Percentiles rank a stretch among this genome's conserved stretches.
These are phyloP conservation scores for Lactuca saligna DNA, from an alignment of 129 eudicot genomes.

Conservation along the genomic window DNA sequence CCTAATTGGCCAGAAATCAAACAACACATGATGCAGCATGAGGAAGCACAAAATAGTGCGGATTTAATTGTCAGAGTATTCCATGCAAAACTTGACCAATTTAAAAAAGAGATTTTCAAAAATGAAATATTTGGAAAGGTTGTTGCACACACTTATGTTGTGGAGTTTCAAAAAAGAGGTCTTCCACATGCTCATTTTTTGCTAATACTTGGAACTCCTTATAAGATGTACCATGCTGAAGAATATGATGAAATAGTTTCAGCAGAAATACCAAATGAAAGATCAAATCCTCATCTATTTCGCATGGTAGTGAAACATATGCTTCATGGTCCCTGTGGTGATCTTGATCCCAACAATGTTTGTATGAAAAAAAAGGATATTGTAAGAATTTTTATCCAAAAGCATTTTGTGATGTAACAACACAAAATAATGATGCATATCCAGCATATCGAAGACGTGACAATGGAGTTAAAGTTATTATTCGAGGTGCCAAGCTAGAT, in stretches of 20 bases:
- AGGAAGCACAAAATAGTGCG: no score
- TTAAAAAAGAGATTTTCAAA: no score
- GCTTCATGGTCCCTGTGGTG: conserved; percentile 6
- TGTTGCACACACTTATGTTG: neutral
- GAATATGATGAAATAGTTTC: conserved; percentile 1
- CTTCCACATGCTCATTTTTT: neutral
- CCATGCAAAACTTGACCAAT: no score
- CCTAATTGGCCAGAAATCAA: no score
- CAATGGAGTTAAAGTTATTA: neutral
- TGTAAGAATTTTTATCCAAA: conserved; percentile 14
- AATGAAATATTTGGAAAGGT: neutral
- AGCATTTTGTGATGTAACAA: conserved; percentile 3
- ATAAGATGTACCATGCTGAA: neutral
- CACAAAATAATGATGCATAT: conserved; percentile 15
- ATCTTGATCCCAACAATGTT: neutral
- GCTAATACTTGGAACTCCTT: neutral
- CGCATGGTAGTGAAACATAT: conserved; percentile 21
- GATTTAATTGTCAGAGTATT: no score
- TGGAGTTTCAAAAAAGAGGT: conserved; percentile 26
- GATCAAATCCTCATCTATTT: neutral
- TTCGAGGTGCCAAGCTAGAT: neutral
- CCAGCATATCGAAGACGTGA: conserved; percentile 19
- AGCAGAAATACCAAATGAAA: conserved; percentile 18
- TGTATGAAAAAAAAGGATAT: conserved; percentile 20
- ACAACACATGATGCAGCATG: no score